Evolutionary conservation across 805 yeast genomes (phyloP).

Genomic region (Kodamaea lidongshanica): DNA sequence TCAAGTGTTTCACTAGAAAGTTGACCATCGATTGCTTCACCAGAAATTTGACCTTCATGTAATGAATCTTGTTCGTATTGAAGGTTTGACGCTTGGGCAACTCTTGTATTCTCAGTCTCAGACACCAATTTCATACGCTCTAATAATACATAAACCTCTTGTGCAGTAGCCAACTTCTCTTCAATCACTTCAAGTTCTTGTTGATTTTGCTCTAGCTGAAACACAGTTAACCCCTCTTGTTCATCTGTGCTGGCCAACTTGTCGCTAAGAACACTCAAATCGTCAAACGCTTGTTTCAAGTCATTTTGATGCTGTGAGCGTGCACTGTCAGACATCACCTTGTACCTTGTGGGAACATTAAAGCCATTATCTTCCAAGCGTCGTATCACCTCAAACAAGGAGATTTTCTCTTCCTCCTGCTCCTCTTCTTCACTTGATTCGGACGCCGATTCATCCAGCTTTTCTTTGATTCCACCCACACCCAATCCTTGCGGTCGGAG

Average conservation of each 20-base stretch:
- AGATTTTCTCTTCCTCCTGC: constrained; percentile 8
- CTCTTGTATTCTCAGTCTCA: no score
- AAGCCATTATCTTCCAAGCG: constrained; percentile 29
- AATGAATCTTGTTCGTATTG: no score
- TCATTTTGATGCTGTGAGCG: not conserved
- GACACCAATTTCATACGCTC: not conserved
- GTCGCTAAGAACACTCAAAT: constrained; percentile 12
- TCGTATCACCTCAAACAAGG: constrained; percentile 31
- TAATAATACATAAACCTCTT: not conserved
- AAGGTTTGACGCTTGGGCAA: no score
- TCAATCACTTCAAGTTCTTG: not conserved
- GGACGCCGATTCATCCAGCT: constrained; percentile 12
- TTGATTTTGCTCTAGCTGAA: constrained; percentile 7
- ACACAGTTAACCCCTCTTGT: constrained; percentile 9
- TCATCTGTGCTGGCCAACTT: constrained; percentile 13
- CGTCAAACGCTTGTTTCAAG: constrained; percentile 9
- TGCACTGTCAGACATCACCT: constrained; percentile 27
- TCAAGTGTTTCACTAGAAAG: no score
- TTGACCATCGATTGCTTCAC: no score
- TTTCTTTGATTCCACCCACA: constrained; percentile 56
- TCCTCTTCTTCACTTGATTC: constrained; percentile 20
- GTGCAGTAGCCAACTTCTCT: constrained; percentile 5
- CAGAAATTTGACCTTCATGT: no score
- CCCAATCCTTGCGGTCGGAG: constrained; percentile 66
- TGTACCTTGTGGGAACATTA: constrained; percentile 30